Evolutionary conservation across 2,329 filamentous ascomycete species (phyloP), one percentile per base, ranked within the genome.

Genomic region (Ascocoryne sarcoides): DNA sequence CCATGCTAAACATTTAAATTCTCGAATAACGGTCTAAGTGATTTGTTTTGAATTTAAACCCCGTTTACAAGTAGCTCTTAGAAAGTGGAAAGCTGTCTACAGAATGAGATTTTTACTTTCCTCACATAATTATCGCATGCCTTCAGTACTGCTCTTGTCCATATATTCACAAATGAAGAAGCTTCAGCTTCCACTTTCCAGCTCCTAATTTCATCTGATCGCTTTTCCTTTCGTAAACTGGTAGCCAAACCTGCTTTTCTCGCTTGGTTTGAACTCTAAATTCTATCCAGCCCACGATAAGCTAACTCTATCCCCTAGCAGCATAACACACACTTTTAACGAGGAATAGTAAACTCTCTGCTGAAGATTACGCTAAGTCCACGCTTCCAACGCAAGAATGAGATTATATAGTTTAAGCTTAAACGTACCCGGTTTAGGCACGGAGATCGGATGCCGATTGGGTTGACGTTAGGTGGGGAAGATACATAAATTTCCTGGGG

Each of bases 361-460:
- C 12, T 12, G 23, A 26, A 26, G 23, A 26, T 12, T 26, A 26
- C 12, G 23, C 23, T 12, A 26, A 26, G 12, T 26, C 23, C 12
- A 7, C 12, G 12, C 23, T 26, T 26, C 12, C 23, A 26, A 26
- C 12, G 7, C 23, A 26, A 26, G 23, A 7, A 7, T 12, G 23
- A 26, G 23, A 26, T 12, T 12, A 26, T 12, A 12, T 26, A 12
- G 12, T 26, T 12, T 7, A 26, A 26, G 23, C 23, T 58, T 82
- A n/a, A 82, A 82, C 44, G 57, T 83, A 0, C 76, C 77, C 0
- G 78, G 76, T 0, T 82, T 83, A 48, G 58, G 64, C 23, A 77
- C 79, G 0, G 62, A 63, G 20, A 65, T 71, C 43, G 68, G 65
- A 0, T 58, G 65, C 79, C 79, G 0, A 66, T 83, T 28, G 79